These are phyloP conservation scores for Chalciporus sp. DNA, from an alignment of 1,284 basidiomycete species.

Conservation along the genomic window DNA sequence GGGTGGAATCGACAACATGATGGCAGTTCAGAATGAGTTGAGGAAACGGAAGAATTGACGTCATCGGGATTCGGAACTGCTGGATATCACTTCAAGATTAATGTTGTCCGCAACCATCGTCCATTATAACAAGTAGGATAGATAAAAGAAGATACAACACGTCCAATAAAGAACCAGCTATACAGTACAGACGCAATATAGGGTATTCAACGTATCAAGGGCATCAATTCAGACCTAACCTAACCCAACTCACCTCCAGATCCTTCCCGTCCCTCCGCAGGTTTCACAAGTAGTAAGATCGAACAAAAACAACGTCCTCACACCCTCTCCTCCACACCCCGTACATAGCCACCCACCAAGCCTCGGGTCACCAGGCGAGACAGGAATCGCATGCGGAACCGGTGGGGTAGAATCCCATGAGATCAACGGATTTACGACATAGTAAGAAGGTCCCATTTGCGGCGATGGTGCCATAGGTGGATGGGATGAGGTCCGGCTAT, in stretches of 20 bases:
- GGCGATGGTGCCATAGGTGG: slow-evolving; percentile 4
- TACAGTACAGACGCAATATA: neutral
- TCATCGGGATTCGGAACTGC: neutral
- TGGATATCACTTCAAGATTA: too few species aligned
- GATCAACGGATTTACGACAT: slow-evolving; percentile 21
- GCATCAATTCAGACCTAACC: neutral
- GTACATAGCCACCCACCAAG: slow-evolving; percentile 68
- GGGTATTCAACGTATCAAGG: slow-evolving; percentile 8
- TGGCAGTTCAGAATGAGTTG: too few species aligned
- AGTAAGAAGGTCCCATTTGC: slow-evolving; percentile 19
- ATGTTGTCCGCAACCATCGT: too few species aligned
- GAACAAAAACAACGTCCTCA: slow-evolving; percentile 54
- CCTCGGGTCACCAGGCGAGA: slow-evolving; percentile 66
- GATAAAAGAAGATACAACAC: too few species aligned
- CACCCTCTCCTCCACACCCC: slow-evolving; percentile 64
- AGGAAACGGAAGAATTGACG: neutral
- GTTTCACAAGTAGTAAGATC: slow-evolving; percentile 49
- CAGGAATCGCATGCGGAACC: slow-evolving; percentile 53
- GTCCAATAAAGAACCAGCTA: too few species aligned
- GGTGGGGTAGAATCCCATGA: slow-evolving; percentile 33
- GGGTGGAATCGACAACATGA: slow-evolving; percentile 8
- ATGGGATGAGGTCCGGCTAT: slow-evolving; percentile 23
- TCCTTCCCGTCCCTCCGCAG: slow-evolving; percentile 65
- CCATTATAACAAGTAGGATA: too few species aligned
- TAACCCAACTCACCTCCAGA: slow-evolving; percentile 34